A percentile compares a stretch with the other conserved stretches of the same genome.
These are phyloP conservation scores for Drosera spatulata DNA, from an alignment of 179 eudicot species.

Conservation along the genomic window DNA sequence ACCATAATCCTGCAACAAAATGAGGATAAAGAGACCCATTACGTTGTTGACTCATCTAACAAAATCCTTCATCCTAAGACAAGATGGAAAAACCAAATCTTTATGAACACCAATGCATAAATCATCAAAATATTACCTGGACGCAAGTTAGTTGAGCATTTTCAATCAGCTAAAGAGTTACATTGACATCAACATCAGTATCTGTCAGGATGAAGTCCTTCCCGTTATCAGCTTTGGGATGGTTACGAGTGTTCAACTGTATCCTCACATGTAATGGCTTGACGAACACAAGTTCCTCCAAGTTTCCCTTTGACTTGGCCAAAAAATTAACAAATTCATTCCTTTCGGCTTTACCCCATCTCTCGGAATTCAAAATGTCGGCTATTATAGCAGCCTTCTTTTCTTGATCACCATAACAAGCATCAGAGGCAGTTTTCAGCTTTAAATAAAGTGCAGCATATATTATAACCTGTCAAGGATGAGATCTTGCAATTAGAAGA, in stretches of 20 bases:
- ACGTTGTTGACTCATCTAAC: too few relatives aligned
- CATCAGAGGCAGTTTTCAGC: slow-evolving; percentile 22
- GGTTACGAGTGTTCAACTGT: slow-evolving; percentile 39
- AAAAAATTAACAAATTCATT: slow-evolving; percentile 31
- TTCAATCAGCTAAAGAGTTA: slow-evolving; percentile 3
- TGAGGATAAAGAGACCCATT: too few relatives aligned
- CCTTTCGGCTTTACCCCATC: slow-evolving; percentile 13
- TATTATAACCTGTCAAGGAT: slow-evolving; percentile 43
- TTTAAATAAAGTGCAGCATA: slow-evolving; percentile 63
- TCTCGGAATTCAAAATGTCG: slow-evolving; percentile 27
- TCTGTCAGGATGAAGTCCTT: slow-evolving; percentile 54
- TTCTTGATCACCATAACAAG: slow-evolving; percentile 19
- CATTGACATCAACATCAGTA: slow-evolving; percentile 47
- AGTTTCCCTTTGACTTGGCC: slow-evolving; percentile 27
- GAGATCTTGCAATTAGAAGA: neutral
- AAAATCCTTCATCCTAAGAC: too few relatives aligned
- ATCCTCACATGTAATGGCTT: slow-evolving; percentile 58
- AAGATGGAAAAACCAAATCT: too few relatives aligned
- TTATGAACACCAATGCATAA: too few relatives aligned
- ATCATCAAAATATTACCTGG: too few relatives aligned
- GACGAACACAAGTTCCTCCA: slow-evolving; percentile 55
- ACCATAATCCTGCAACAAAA: too few relatives aligned
- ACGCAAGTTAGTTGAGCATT: too few relatives aligned
- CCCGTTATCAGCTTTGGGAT: slow-evolving; percentile 52
- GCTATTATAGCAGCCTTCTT: slow-evolving; percentile 52